A percentile compares a stretch with the other conserved stretches of the same genome.
These are phyloP conservation scores for Ilyonectria robusta DNA, from an alignment of 2,329 filamentous ascomycete species.

Conservation along the genomic window DNA sequence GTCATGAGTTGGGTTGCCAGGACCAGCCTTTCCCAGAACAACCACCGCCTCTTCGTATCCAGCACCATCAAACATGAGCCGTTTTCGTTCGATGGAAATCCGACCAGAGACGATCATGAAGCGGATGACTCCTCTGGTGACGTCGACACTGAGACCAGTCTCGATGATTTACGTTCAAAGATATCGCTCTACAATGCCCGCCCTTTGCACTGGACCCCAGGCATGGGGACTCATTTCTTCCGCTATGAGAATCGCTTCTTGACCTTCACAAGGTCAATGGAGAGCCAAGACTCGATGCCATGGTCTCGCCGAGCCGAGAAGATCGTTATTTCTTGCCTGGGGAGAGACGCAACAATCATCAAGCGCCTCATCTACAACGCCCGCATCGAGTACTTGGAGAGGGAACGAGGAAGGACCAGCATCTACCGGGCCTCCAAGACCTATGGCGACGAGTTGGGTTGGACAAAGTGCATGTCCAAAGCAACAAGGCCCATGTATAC, in stretches of 20 bases:
- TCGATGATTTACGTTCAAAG: constrained; percentile 20
- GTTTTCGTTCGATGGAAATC: background rate
- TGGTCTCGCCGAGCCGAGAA: background rate
- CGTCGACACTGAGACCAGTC: background rate
- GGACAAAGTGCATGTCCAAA: constrained; percentile 37
- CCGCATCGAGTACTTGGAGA: constrained; percentile 30
- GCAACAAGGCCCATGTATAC: constrained; percentile 35
- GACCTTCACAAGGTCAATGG: constrained; percentile 25
- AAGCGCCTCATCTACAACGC: constrained; percentile 35
- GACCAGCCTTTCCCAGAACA: constrained; percentile 29
- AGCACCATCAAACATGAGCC: constrained; percentile 13
- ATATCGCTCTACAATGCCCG: constrained; percentile 32
- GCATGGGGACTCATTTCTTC: constrained; percentile 35
- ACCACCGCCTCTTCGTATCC: constrained; percentile 32
- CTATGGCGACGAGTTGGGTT: constrained; percentile 12
- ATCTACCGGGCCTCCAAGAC: constrained; percentile 27
- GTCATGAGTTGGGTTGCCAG: constrained; percentile 35
- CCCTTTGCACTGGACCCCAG: constrained; percentile 31
- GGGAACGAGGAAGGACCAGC: constrained; percentile 32
- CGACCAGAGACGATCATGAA: background rate
- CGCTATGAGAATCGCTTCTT: constrained; percentile 25
- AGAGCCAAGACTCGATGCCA: background rate
- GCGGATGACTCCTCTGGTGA: background rate
- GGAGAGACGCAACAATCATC: constrained; percentile 28
- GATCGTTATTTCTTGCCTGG: constrained; percentile 31